A percentile compares a stretch with the other conserved stretches of the same genome.
These are phyloP conservation scores for Podospora tetraspora DNA, from an alignment of 495 filamentous ascomycete genomes.

Conservation along the genomic window DNA sequence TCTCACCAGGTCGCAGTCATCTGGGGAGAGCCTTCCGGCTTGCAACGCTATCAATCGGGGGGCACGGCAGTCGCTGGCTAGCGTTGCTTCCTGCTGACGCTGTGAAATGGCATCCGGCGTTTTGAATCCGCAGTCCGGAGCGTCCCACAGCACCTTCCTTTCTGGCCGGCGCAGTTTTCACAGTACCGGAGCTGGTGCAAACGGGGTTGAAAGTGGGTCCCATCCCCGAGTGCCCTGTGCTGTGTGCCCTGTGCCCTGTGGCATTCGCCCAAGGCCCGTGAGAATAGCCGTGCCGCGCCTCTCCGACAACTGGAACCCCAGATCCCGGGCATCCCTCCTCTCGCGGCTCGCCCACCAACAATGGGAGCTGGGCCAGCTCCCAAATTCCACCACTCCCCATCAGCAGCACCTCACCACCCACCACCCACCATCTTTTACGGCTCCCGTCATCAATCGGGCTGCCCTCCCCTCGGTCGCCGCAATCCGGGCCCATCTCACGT, in stretches of 20 bases:
- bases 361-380: neutral
- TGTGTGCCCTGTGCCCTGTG: constrained; percentile 2
- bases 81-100: neutral
- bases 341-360: no score
- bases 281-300: constrained; percentile 33
- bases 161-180: neutral
- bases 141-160: constrained; percentile 5
- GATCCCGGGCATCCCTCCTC: neutral
- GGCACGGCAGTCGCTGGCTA: neutral
- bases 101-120: neutral
- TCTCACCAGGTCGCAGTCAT: neutral
- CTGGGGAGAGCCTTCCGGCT: neutral
- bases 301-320: constrained; percentile 11
- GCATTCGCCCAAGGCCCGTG: constrained; percentile 4
- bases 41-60: neutral
- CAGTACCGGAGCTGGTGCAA: neutral
- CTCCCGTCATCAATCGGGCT: neutral
- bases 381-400: neutral
- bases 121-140: neutral
- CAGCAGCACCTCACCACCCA: neutral
- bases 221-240: neutral
- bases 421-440: neutral
- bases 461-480: constrained; percentile 7
- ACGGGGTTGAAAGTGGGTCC: neutral
- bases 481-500: constrained; percentile 14